Conservation (phyloP, 345 rosid genomes). For the Syzygium grande region DNA sequence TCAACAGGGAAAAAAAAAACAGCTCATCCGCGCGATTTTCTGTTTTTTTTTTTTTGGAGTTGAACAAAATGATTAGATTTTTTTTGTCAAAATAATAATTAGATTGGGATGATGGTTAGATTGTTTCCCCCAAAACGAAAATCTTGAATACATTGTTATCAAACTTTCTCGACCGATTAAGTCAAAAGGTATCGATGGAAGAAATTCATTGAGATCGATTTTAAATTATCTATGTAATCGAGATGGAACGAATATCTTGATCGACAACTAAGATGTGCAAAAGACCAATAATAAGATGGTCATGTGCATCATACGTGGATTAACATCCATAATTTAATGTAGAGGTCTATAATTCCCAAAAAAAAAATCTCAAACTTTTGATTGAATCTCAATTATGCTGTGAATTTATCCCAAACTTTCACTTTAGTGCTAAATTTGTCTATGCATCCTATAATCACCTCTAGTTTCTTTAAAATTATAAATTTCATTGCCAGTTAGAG, state of each 20-base stretch:
- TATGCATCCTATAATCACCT: accelerated
- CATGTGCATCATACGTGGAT: not conserved
- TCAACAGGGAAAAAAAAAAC: not conserved
- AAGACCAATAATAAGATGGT: not conserved
- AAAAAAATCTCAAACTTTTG: not conserved
- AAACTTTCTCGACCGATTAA: accelerated
- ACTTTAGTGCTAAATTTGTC: too few species aligned
- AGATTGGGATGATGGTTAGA: not conserved
- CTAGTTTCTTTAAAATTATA: not conserved
- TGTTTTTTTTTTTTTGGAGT: not conserved
- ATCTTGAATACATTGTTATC: not conserved
- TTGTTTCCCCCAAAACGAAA: not conserved
- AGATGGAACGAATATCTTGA: not conserved
- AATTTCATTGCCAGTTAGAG: not conserved
- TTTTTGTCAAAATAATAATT: not conserved
- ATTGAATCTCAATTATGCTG: not conserved
- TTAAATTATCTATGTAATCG: not conserved
- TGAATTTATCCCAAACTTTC: not conserved
- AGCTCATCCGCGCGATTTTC: too few species aligned
- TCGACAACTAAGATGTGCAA: not conserved
- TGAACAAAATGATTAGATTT: not conserved
- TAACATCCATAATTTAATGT: not conserved
- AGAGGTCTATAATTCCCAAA: not conserved
- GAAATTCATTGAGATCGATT: not conserved
- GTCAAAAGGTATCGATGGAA: not conserved